Evolutionary conservation across 176 grass and related monocot species (phyloP).

Genomic region (Areca catechu): DNA sequence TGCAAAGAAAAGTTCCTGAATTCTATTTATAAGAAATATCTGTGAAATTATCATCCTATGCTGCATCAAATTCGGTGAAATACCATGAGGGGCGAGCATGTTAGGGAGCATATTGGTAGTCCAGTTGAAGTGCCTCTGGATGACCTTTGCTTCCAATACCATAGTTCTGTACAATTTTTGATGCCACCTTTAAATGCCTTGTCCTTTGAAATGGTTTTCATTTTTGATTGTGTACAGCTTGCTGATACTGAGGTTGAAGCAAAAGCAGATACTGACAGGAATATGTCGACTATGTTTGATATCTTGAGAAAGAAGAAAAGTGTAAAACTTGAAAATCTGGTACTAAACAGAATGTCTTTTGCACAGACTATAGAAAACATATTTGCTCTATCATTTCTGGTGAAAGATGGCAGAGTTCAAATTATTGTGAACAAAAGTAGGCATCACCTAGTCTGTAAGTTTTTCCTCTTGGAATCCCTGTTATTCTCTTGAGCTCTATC

Average conservation of each 20-base stretch:
- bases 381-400: conserved; percentile 83
- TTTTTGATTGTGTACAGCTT: conserved; percentile 32
- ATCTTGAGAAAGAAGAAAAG: conserved; percentile 51
- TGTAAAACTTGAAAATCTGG: conserved; percentile 56
- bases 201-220: too few relatives aligned
- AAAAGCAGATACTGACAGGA: conserved; percentile 77
- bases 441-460: conserved; percentile 75
- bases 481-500: not conserved
- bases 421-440: conserved; percentile 47
- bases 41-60: too few relatives aligned
- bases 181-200: too few relatives aligned
- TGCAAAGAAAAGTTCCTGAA: too few relatives aligned
- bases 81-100: too few relatives aligned
- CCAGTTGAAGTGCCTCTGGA: too few relatives aligned
- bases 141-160: too few relatives aligned
- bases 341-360: conserved; percentile 78
- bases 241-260: conserved; percentile 41
- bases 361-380: conserved; percentile 90
- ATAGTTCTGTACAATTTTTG: too few relatives aligned
- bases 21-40: too few relatives aligned
- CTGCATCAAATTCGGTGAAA: too few relatives aligned
- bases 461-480: not conserved
- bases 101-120: too few relatives aligned
- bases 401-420: conserved; percentile 86
- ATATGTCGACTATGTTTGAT: conserved; percentile 71